These are phyloP conservation scores for Colletotrichum sp. DNA, from an alignment of 2,329 filamentous ascomycete genomes.

Conservation along the genomic window DNA sequence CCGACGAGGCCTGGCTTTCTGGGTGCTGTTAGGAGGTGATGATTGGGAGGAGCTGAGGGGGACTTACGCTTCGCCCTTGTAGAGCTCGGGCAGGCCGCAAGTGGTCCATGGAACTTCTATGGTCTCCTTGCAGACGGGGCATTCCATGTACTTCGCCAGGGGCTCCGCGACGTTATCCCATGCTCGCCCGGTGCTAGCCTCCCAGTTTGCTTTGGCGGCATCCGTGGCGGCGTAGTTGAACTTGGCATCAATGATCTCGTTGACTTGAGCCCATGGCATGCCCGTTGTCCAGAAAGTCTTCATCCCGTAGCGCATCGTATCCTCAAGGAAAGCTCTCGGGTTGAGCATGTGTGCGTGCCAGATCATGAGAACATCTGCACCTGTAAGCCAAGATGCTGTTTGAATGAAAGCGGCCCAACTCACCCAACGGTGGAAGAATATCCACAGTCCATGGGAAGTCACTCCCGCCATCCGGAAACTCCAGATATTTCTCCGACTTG, in stretches of 20 bases:
- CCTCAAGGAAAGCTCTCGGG: constrained; percentile 75
- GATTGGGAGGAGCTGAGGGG: accelerated
- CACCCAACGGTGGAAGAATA: constrained; percentile 65
- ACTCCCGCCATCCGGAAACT: constrained; percentile 35
- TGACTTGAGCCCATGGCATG: constrained; percentile 70
- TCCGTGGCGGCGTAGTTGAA: constrained; percentile 61
- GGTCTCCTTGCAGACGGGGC: constrained; percentile 55
- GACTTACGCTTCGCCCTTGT: constrained; percentile 34
- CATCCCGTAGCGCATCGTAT: constrained; percentile 65
- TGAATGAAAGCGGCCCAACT: constrained; percentile 23
- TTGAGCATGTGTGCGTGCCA: constrained; percentile 84
- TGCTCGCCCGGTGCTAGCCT: constrained; percentile 46
- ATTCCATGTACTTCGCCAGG: constrained; percentile 52
- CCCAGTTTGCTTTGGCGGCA: constrained; percentile 52
- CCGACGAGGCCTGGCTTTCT: constrained; percentile 44
- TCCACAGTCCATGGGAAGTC: constrained; percentile 40
- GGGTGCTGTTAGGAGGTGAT: not conserved
- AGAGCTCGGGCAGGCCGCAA: constrained; percentile 35
- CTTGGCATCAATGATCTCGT: constrained; percentile 60
- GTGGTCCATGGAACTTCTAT: constrained; percentile 66
- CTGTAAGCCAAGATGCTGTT: not conserved
- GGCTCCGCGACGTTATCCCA: constrained; percentile 68
- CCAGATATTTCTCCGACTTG: constrained; percentile 28
- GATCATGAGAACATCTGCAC: constrained; percentile 74
- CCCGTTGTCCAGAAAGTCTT: constrained; percentile 64